Conservation (phyloP, 2,329 filamentous ascomycete genomes). For the Xylaria sp. region DNA sequence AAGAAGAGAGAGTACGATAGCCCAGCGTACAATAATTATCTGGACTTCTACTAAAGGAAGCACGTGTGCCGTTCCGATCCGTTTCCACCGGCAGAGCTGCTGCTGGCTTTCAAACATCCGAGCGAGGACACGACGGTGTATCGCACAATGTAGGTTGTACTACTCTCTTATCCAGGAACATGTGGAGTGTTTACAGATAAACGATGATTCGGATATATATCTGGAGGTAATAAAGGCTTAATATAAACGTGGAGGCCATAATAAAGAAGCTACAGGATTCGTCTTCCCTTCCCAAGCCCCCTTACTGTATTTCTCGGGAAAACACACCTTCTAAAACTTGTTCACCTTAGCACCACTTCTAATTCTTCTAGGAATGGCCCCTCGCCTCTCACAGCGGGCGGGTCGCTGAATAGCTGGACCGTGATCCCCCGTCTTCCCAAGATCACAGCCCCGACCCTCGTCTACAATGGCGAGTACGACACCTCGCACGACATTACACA, state of each 20-base stretch:
- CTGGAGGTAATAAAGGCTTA: background rate
- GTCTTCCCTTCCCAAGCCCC: background rate
- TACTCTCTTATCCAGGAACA: background rate
- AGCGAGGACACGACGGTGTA: constrained; percentile 26
- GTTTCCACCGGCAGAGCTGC: constrained; percentile 17
- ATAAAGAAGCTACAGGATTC: background rate
- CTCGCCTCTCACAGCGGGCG: constrained; percentile 16
- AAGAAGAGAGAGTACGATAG: constrained; percentile 20
- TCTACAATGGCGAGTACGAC: constrained; percentile 33
- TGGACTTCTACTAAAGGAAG: constrained; percentile 12
- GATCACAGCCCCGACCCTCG: constrained; percentile 27
- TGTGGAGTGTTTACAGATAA: background rate
- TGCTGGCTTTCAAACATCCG: constrained; percentile 17
- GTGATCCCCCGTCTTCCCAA: constrained; percentile 23
- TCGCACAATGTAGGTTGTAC: constrained; percentile 22
- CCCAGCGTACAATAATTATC: constrained; percentile 12
- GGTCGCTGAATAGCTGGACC: constrained; percentile 23
- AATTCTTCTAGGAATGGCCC: constrained; percentile 23
- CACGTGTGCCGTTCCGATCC: constrained; percentile 22
- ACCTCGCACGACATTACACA: constrained; percentile 31
- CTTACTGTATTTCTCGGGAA: background rate
- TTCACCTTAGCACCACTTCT: background rate
- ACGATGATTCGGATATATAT: background rate
- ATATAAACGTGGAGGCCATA: background rate
- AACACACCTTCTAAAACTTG: background rate